phyloP scores from a whole-genome alignment of 2,329 filamentous ascomycete species.

The Colletotrichum costaricense region DNA sequence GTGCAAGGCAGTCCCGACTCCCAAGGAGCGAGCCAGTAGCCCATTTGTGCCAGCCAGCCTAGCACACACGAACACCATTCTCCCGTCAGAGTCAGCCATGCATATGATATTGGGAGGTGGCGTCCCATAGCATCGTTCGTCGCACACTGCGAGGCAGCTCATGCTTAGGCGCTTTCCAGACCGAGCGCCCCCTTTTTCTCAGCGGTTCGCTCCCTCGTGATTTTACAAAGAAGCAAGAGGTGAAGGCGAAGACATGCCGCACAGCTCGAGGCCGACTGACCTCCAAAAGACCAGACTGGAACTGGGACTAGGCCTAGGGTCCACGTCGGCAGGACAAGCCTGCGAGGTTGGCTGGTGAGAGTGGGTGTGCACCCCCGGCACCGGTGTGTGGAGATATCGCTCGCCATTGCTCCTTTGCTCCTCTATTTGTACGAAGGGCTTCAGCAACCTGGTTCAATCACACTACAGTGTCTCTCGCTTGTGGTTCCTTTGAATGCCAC shows the following conservation, averaged over 20 bases:
- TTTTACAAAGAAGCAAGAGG: constrained; percentile 5
- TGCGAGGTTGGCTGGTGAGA: constrained; percentile 4
- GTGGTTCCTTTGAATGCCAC: neutral
- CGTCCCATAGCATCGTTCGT: constrained; percentile 21
- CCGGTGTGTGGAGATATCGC: neutral
- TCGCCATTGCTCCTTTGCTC: neutral
- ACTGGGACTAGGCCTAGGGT: neutral
- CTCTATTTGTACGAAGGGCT: neutral
- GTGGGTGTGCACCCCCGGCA: neutral
- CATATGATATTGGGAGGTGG: constrained; percentile 33
- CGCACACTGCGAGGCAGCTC: neutral
- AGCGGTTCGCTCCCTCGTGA: constrained; percentile 1
- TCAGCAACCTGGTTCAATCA: neutral
- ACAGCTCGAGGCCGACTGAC: neutral
- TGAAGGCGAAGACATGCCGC: neutral
- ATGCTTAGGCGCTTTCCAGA: neutral
- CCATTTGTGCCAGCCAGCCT: neutral
- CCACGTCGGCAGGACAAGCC: neutral
- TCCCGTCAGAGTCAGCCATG: constrained; percentile 28
- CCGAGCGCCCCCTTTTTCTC: neutral
- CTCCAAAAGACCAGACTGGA: neutral
- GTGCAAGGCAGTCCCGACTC: neutral
- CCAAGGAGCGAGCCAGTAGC: neutral
- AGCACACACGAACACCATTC: constrained; percentile 13
- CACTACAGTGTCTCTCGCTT: neutral